Percentiles rank a stretch among this genome's conserved stretches.
Evolutionary conservation across 1,139 yeast species (phyloP).

Genomic region (Hanseniaspora uvarum): DNA sequence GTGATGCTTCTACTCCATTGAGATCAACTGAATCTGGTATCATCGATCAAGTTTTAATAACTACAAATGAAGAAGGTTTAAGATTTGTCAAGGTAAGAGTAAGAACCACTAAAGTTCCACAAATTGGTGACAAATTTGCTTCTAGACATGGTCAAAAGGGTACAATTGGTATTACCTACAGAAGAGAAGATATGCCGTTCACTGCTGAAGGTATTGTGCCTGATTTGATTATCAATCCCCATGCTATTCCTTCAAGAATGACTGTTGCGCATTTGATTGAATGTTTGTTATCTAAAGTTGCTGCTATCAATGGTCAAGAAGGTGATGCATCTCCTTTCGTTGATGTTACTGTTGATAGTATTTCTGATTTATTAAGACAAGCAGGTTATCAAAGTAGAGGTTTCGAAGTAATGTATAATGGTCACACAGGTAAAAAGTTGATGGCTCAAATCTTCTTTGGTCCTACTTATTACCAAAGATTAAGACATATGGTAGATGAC

Average conservation of each 20-base stretch:
- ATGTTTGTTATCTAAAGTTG: constrained; percentile 89
- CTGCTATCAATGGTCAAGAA: constrained; percentile 87
- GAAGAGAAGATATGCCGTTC: constrained; percentile 99
- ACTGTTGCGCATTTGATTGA: constrained; percentile 98
- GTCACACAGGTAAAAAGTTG: constrained; percentile 94
- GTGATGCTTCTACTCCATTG: constrained; percentile 96
- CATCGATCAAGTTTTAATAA: constrained; percentile 90
- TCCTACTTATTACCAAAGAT: constrained; percentile 95
- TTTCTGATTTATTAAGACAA: constrained; percentile 79
- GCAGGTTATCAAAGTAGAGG: constrained; percentile 98
- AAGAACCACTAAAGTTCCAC: constrained; percentile 97
- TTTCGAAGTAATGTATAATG: constrained; percentile 95
- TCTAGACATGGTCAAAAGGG: constrained; percentile 99
- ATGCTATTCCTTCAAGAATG: constrained; percentile 99
- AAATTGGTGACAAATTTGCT: constrained; percentile 97
- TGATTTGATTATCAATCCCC: constrained; percentile 93
- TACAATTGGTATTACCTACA: constrained; percentile 97
- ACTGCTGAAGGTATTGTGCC: constrained; percentile 95
- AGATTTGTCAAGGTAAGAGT: constrained; percentile 95
- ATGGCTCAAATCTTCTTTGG: constrained; percentile 99
- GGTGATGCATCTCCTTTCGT: constrained; percentile 99
- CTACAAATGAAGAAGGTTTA: constrained; percentile 96
- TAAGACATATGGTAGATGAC: constrained; percentile 98
- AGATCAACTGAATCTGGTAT: constrained; percentile 97
- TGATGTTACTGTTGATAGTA: constrained; percentile 94